Evolutionary conservation across 208 protist species (phyloP).

Genomic region (Trypanosoma grayi): DNA sequence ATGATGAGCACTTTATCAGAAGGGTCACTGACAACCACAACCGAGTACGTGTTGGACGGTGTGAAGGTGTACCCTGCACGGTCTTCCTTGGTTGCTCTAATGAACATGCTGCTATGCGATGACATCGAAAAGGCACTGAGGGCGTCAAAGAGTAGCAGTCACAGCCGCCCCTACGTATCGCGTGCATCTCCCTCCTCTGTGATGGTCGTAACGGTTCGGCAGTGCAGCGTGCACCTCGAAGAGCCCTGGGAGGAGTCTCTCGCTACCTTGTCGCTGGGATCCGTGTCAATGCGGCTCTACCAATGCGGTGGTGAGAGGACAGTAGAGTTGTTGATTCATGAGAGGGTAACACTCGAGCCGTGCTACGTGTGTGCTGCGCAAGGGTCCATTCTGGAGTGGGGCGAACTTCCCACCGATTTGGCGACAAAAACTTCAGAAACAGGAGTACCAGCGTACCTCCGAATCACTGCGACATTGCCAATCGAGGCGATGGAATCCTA

Average conservation of each 20-base stretch:
- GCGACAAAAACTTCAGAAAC: too few relatives aligned
- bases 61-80: background rate
- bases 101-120: background rate
- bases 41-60: background rate
- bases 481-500: background rate
- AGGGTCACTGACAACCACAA: background rate
- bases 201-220: conserved; percentile 8
- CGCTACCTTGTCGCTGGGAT: conserved; percentile 2
- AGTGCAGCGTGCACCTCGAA: conserved; percentile 8
- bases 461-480: background rate
- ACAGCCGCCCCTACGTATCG: too few relatives aligned
- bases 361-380: background rate
- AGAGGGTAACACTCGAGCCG: conserved; percentile 10
- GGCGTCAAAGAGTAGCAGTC: background rate
- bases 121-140: background rate
- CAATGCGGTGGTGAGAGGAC: background rate
- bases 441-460: background rate
- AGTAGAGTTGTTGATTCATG: background rate
- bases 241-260: conserved; percentile 27
- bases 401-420: background rate
- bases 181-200: background rate
- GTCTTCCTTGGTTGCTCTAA: conserved; percentile 1
- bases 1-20: too few relatives aligned
- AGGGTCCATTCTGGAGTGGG: conserved; percentile 15
- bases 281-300: background rate